These are phyloP conservation scores for Sporothrix inflata DNA, from an alignment of 2,329 filamentous ascomycete genomes.

Conservation along the genomic window DNA sequence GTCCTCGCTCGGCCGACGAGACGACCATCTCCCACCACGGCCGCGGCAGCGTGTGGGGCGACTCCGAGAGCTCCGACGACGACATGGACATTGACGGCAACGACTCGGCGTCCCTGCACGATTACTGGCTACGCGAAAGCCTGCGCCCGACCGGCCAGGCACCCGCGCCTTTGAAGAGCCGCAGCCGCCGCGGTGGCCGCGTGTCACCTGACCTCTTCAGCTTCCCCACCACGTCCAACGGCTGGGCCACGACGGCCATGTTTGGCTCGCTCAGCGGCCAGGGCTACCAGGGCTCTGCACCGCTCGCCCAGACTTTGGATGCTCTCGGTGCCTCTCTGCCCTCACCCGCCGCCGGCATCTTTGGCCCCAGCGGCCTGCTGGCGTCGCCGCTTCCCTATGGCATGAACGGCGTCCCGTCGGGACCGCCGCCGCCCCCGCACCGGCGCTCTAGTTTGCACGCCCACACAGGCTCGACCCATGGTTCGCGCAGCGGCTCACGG, in stretches of 20 bases:
- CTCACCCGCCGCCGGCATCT: constrained; percentile 44
- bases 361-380: constrained; percentile 41
- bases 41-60: constrained; percentile 47
- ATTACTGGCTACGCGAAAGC: constrained; percentile 63
- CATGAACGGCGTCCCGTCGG: constrained; percentile 29
- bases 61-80: constrained; percentile 48
- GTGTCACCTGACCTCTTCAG: constrained; percentile 58
- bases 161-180: constrained; percentile 18
- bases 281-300: constrained; percentile 35
- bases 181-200: constrained; percentile 33
- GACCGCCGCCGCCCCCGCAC: constrained; percentile 54
- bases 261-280: constrained; percentile 48
- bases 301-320: constrained; percentile 44
- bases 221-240: constrained; percentile 48
- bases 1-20: constrained; percentile 54
- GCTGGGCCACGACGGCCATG: constrained; percentile 54
- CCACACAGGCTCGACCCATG: constrained; percentile 42
- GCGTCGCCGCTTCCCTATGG: constrained; percentile 38
- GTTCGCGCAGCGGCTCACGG: constrained; percentile 30
- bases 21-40: constrained; percentile 46
- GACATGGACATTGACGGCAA: constrained; percentile 45
- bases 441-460: constrained; percentile 59
- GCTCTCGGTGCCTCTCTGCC: constrained; percentile 53
- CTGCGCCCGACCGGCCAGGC: constrained; percentile 45
- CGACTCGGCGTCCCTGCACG: constrained; percentile 56